Evolutionary conservation across 768 basidiomycete species (phyloP).

Genomic region (Harrya chromipes): DNA sequence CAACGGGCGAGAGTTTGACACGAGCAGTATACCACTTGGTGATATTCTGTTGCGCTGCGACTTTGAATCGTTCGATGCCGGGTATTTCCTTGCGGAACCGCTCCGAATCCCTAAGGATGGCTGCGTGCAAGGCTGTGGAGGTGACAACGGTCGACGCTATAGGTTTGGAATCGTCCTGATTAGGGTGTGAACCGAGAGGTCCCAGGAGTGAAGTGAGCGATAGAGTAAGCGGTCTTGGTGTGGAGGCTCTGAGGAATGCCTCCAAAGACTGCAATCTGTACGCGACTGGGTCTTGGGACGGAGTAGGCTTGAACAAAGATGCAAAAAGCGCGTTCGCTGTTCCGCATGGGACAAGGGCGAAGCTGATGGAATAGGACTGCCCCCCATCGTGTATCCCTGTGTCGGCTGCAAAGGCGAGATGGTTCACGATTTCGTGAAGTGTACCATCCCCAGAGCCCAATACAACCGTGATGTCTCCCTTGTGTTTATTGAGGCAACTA

Average conservation of each 20-base stretch:
- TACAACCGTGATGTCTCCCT: conserved; percentile 43
- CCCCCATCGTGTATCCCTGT: conserved; percentile 18
- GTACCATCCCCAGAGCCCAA: conserved; percentile 91
- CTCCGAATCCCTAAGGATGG: conserved; percentile 82
- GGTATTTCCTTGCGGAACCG: conserved; percentile 64
- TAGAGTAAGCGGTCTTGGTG: conserved; percentile 46
- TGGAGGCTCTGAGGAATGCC: conserved; percentile 42
- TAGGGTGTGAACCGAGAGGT: conserved; percentile 24
- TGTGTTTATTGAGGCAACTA: conserved; percentile 36
- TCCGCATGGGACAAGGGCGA: conserved; percentile 69
- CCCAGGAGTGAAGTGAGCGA: conserved; percentile 48
- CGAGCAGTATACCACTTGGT: conserved; percentile 64
- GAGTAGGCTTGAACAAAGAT: conserved; percentile 61
- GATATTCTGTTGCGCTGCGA: conserved; percentile 77
- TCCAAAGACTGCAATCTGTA: conserved; percentile 57
- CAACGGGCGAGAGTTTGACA: conserved; percentile 53
- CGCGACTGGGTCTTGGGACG: conserved; percentile 22
- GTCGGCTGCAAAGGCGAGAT: conserved; percentile 33
- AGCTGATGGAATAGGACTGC: conserved; percentile 29
- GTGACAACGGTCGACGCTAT: conserved; percentile 76
- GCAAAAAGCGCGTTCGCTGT: conserved; percentile 93
- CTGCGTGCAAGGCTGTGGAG: conserved; percentile 83
- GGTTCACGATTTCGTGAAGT: conserved; percentile 81
- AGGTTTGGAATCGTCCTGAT: conserved; percentile 14
- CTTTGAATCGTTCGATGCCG: conserved; percentile 81